phyloP scores from a whole-genome alignment of 768 basidiomycete species.

The Rhodotorula graminis region DNA sequence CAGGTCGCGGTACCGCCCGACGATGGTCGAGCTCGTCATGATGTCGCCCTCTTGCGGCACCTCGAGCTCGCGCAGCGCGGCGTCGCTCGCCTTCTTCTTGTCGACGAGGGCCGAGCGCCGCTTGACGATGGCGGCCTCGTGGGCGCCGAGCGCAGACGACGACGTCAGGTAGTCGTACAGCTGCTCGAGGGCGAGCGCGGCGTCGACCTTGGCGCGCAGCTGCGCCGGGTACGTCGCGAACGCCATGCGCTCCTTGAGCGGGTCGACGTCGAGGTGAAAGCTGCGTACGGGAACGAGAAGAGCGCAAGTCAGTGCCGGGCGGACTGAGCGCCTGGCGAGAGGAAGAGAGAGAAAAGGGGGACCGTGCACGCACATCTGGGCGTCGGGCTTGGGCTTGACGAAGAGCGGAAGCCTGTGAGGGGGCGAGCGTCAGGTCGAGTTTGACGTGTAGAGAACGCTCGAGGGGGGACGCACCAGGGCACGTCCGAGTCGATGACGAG shows the following conservation, averaged over 20 bases:
- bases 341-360: too few species aligned
- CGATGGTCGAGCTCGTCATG: constrained; percentile 53
- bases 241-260: constrained; percentile 53
- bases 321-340: too few species aligned
- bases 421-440: too few species aligned
- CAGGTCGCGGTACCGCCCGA: constrained; percentile 46
- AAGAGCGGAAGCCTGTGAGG: constrained; percentile 44
- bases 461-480: constrained; percentile 50
- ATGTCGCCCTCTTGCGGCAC: constrained; percentile 36
- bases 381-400: constrained; percentile 46
- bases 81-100: neutral
- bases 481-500: constrained; percentile 63
- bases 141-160: neutral
- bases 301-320: too few species aligned
- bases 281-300: constrained; percentile 48
- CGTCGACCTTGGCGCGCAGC: constrained; percentile 59
- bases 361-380: neutral
- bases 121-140: neutral
- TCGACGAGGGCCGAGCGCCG: constrained; percentile 1
- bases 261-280: constrained; percentile 62
- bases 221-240: constrained; percentile 51
- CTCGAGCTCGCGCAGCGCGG: constrained; percentile 3
- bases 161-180: constrained; percentile 47
- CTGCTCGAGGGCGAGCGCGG: constrained; percentile 55
- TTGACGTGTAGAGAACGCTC: too few species aligned